These are phyloP conservation scores for Eucalyptus rudis DNA, from an alignment of 345 rosid species.

Conservation along the genomic window DNA sequence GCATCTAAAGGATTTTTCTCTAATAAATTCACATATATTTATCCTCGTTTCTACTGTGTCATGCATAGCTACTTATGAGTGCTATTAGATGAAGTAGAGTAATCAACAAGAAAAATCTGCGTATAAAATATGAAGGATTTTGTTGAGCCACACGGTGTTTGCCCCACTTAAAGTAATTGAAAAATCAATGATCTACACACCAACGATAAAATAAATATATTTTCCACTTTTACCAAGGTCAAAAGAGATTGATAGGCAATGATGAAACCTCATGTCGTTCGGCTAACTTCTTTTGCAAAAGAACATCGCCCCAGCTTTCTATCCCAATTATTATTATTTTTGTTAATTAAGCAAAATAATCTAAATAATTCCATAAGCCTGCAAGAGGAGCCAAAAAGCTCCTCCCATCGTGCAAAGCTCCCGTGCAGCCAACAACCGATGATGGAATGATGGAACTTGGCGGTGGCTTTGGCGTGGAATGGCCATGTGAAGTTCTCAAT, in stretches of 20 bases:
- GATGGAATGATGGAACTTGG: constrained; percentile 4
- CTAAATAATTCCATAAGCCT: background rate
- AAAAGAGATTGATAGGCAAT: background rate
- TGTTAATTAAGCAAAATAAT: background rate
- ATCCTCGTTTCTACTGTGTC: background rate
- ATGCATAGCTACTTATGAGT: background rate
- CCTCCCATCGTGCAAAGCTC: background rate
- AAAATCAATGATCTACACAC: background rate
- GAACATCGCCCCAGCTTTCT: background rate
- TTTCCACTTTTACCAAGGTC: background rate
- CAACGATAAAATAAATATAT: background rate
- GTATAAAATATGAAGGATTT: background rate
- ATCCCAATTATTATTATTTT: background rate
- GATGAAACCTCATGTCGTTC: background rate
- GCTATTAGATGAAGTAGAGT: background rate
- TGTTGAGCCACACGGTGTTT: background rate
- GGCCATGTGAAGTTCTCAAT: constrained; percentile 16
- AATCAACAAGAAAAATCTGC: background rate
- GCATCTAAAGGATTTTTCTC: background rate
- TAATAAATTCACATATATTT: background rate
- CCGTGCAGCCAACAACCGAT: background rate
- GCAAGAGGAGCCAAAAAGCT: background rate
- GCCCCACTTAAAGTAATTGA: background rate
- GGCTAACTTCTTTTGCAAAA: background rate
- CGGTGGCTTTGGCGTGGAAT: constrained; percentile 7